phyloP scores from a whole-genome alignment of 2,329 filamentous ascomycete species.

The Sphaceloma murrayae region DNA sequence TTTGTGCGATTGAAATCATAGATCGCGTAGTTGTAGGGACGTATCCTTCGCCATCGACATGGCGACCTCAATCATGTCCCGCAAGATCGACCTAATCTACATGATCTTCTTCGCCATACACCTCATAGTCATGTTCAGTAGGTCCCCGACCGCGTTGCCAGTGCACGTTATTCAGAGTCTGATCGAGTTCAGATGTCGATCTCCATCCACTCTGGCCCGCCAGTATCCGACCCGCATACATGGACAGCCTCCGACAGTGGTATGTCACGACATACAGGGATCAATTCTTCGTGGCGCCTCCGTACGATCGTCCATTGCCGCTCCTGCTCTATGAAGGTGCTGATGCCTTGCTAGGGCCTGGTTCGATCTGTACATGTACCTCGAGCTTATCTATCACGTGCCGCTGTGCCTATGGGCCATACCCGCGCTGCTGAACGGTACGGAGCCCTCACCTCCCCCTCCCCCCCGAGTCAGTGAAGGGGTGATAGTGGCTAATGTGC shows the following conservation, averaged over 20 bases:
- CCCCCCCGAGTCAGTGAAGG: too few relatives aligned
- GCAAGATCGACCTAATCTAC: conserved; percentile 41
- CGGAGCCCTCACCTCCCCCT: too few relatives aligned
- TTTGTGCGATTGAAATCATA: too few relatives aligned
- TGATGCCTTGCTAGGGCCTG: too few relatives aligned
- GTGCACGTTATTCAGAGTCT: too few relatives aligned
- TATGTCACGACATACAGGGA: conserved; percentile 55
- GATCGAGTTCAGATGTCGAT: conserved; percentile 45
- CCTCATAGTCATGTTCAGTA: conserved; percentile 53
- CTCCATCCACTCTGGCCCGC: conserved; percentile 50
- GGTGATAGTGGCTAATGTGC: background rate
- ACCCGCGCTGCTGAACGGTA: conserved; percentile 44
- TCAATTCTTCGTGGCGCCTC: conserved; percentile 51
- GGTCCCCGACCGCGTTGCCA: conserved; percentile 22
- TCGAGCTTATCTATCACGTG: conserved; percentile 53
- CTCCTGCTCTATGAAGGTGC: too few relatives aligned
- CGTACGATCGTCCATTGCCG: too few relatives aligned
- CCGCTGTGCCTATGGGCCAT: conserved; percentile 53
- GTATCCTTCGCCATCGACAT: conserved; percentile 20
- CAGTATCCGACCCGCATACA: conserved; percentile 40
- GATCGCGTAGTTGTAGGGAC: too few relatives aligned
- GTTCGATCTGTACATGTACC: conserved; percentile 48
- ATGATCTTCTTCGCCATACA: conserved; percentile 54
- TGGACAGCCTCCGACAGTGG: conserved; percentile 43
- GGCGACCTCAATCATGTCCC: conserved; percentile 27